Base-by-base conservation (phyloP, 1,284 basidiomycete species). In the Puccinia coronata region DNA sequence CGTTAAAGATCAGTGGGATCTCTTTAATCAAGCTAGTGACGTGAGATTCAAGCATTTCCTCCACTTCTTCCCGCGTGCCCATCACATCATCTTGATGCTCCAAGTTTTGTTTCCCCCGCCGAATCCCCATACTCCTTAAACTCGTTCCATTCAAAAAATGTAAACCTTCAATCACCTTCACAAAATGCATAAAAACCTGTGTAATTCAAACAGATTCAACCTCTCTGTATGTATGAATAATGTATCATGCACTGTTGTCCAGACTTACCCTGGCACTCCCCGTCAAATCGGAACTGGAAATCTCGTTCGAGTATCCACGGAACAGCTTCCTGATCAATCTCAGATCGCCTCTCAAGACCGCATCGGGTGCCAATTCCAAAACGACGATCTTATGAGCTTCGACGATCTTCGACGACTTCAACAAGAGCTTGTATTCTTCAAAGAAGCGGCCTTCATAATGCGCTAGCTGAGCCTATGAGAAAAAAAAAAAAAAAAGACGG, bases 361-460 rank as follows among this genome's bases (percentile, higher is more conserved):
- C 93, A 84, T 98, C 96, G 0, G 95, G 93, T 11, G 93, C 94
- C n/a, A 99, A 90, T 83, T 95, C 91, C 8, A 88, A 87, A 41
- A 95, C 89, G 0, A 93, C 93, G 31, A 97, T 88, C 57, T 91
- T 90, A 85, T 98, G 95, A 0, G 96, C 95, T 57, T 72, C 70
- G 25, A 25, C 8, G 25, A 72, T 72, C 8, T 90, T 88, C 67
- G 91, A 89, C 0, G 94, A 94, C 34, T 90, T 86, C 67, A 94
- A 87, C 84, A 93, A 92, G 59, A 92, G 87, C 81, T 92, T 89
- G 86, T 93, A 98, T 53, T 95, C 93, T 0, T 89, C 88, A 85
- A 90, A 97, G 0, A 92, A 85, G 61, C 92, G 88, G 78, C 91
- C 91, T 65, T 88, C 86, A 82, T 90, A 89, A 43, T 92, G 88